Evolutionary conservation across 2,329 filamentous ascomycete species (phyloP), one percentile per base, ranked within the genome.

Genomic region (Trichophyton simii): DNA sequence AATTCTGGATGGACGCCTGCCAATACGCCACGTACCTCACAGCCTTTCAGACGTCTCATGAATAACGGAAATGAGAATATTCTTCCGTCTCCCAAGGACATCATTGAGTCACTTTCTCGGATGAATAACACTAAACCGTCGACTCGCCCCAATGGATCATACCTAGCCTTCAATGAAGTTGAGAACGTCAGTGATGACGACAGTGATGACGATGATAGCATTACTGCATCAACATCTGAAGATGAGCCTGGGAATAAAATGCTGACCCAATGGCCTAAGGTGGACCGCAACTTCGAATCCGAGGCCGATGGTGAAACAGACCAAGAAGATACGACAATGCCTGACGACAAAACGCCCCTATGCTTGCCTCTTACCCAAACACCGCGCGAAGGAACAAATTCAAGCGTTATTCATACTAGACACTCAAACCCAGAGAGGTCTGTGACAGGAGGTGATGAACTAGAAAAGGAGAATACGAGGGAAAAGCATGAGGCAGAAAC

Each of bases 21-120:
- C 58, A 80, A 80, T 58, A 69, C 70, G 2, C 73, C 74, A 2
- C 68, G 71, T 22, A 71, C 69, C 59, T 62, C 63, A 1, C 63
- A 66, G 22, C 15, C 34, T 18, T 48, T 59, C 15, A 41, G 46
- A 42, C 3, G 41, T 25, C 7, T n/a, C 59, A 0, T 57, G 60
- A 34, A 8, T 15, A 36, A 31, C n/a, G 3, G 3, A 36, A 59
- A 38, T 5, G 25, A 22, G 36, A 60, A 62, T 7, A 61, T 55
- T 1, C 58, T 67, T 3, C 64, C 67, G 1, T 68, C 70, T 0
- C 65, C 71, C 6, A 63, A 62, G 15, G 57, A 66, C 13, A 63
- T 72, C n/a, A 64, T 71, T n/a, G 63, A 64, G 1, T 66, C 65
- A 1, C 61, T 70, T 15, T 60, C 60, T 5, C 62, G 66, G 61